Evolutionary conservation across 2,329 filamentous ascomycete species (phyloP), one percentile per base, ranked within the genome.

Genomic region (Clathrospora elynae): DNA sequence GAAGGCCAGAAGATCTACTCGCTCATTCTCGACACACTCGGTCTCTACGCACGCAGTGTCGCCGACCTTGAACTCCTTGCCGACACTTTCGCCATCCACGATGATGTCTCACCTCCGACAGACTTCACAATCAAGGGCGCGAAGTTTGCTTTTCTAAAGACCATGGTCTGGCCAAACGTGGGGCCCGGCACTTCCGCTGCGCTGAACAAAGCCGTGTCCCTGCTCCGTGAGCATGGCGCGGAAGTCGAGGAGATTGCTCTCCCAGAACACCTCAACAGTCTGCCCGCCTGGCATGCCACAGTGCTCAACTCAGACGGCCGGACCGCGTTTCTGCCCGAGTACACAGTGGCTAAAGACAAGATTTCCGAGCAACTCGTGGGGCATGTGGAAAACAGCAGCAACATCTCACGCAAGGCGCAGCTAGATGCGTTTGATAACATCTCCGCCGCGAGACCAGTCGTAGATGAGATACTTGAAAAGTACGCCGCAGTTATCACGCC

Each of bases 1-100:
- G 84, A 87, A 57, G 84, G 84, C 0, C 73, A 78, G 30, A 82
- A 80, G 60, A 70, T 82, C 2, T 84, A 79, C 53, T 79, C 81
- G 0, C 66, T 81, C 1, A 80, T 75, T 1, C 71, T 83, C 5
- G 85, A 87, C 54, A 87, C 84, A 0, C 55, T 85, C 0, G 84
- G 85, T 2, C 68, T 85, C 9, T 86, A 79, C 43, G 75, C 80
- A 0, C 77, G 84, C 0, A 76, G 72, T 5, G 71, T 84, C 0
- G 76, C 76, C 1, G 85, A 87, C 44, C 61, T 88, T 0, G 67
- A 81, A 22, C 62, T 85, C 0, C 61, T 87, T 0, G 72, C 77
- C 1, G 75, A 78, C 6, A 69, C 78, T 0, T 84, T 86, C 42
- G 70, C 68, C 1, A 56, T 87, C 0, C 53, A 70, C 1, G 82